A percentile compares a stretch with the other conserved stretches of the same genome.
Evolutionary conservation across 1,284 basidiomycete genomes (phyloP).

Genomic region (Ganoderma resinaceum): DNA sequence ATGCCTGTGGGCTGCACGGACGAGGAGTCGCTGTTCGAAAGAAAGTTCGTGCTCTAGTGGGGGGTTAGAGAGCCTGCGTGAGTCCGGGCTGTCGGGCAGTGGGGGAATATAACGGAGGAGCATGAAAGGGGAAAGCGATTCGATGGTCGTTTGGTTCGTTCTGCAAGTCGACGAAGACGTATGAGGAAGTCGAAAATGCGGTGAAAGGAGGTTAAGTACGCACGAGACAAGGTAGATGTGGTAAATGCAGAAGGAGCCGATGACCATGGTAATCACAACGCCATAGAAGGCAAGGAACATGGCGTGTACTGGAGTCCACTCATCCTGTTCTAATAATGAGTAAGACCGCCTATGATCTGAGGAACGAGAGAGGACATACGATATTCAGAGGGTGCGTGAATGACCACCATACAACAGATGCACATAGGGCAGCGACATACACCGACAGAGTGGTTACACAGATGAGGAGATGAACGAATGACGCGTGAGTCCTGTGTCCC

Average conservation of each 20-base stretch:
- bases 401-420: slow-evolving; percentile 68
- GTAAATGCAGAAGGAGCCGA: slow-evolving; percentile 81
- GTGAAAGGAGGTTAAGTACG: slow-evolving; percentile 41
- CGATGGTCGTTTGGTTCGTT: slow-evolving; percentile 88
- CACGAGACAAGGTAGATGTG: slow-evolving; percentile 84
- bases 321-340: slow-evolving; percentile 52
- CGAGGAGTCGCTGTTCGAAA: slow-evolving; percentile 68
- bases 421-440: slow-evolving; percentile 67
- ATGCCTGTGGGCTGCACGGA: slow-evolving; percentile 69
- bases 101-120: slow-evolving; percentile 74
- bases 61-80: slow-evolving; percentile 64
- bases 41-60: slow-evolving; percentile 82
- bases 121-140: slow-evolving; percentile 80
- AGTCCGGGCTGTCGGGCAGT: slow-evolving; percentile 50
- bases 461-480: slow-evolving; percentile 84
- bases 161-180: slow-evolving; percentile 45
- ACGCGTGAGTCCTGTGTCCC: slow-evolving; percentile 87
- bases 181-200: not conserved
- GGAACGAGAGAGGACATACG: slow-evolving; percentile 49
- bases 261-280: slow-evolving; percentile 66
- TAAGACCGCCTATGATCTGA: slow-evolving; percentile 11
- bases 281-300: slow-evolving; percentile 72
- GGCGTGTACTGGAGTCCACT: slow-evolving; percentile 74
- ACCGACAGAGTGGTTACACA: slow-evolving; percentile 70
- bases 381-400: slow-evolving; percentile 67